Base-by-base conservation (phyloP, 1,139 yeast species). In the Lodderomyces parapsilosis region DNA sequence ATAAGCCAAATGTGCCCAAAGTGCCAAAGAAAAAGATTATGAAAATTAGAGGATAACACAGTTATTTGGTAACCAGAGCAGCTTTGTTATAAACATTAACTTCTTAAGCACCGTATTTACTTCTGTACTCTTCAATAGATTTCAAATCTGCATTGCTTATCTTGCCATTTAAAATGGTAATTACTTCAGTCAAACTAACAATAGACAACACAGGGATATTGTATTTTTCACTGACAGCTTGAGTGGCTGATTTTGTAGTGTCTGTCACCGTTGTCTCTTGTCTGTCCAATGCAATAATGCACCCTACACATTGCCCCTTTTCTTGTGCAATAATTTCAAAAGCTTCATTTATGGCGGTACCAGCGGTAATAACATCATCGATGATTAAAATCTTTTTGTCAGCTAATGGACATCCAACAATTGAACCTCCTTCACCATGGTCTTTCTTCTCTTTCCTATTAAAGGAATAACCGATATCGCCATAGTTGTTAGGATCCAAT, bases 301-400 rank as follows among this genome's bases (percentile, higher is more conserved):
- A 80, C 3, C 96, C 99, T 36, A 81, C 87, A 27, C 89, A 86
- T 18, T 69, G 59, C 42, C 96, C 99, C 36, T 80, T 72, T 55
- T 83, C 93, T 22, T 61, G 70, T 20, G 72, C 72, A 56, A 93
- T 89, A 56, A 93, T 86, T 42, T 77, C 81, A 54, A 89, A 86
- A 0, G 98, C 97, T 66, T 93, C 98, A 57, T 86, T 86, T 61
- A 91, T 90, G 43, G 99, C 99, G 46, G 98, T 93, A 33, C 99
- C 99, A 2, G 99, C 98, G 47, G 98, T 93, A 82, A 93, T 91
- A 40, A 93, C 98, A 58, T 93, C 99, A 65, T 93, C 99, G 51
- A 93, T 89, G 56, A 93, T 86, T 57, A 93, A 72, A 27, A 90
- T 80, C 49, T 75, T 76, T 64, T 90, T 86, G 44, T 79, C 86